These are phyloP conservation scores for Acer campestre DNA, from an alignment of 345 rosid species.

Conservation along the genomic window DNA sequence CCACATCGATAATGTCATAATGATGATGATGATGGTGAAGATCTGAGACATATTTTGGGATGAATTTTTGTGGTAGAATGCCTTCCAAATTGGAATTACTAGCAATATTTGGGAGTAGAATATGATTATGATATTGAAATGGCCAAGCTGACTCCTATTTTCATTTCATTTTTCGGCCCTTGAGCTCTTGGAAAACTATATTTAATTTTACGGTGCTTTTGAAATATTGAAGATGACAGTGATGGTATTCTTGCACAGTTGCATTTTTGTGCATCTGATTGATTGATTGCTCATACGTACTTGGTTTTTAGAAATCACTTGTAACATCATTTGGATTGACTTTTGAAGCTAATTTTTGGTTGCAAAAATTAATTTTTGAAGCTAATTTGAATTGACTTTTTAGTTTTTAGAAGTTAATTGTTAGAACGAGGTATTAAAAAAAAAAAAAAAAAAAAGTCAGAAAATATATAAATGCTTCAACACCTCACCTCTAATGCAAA, in stretches of 20 bases:
- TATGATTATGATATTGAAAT: conserved; percentile 22
- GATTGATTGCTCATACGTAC: too few relatives aligned
- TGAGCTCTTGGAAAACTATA: conserved; percentile 9
- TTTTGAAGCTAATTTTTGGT: too few relatives aligned
- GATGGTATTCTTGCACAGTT: conserved; percentile 10
- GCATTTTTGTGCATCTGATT: too few relatives aligned
- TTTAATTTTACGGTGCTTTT: conserved; percentile 13
- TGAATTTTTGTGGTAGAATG: conserved; percentile 9
- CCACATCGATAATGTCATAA: background rate
- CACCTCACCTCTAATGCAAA: too few relatives aligned
- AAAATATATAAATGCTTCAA: too few relatives aligned
- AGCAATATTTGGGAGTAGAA: conserved; percentile 22
- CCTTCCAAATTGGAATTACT: conserved; percentile 13
- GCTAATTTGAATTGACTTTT: too few relatives aligned
- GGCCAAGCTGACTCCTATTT: conserved; percentile 10
- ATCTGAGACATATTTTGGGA: conserved; percentile 11
- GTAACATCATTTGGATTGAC: too few relatives aligned
- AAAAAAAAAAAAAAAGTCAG: too few relatives aligned
- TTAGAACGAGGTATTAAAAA: too few relatives aligned
- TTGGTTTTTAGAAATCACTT: too few relatives aligned
- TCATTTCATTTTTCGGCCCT: background rate
- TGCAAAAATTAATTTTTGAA: too few relatives aligned
- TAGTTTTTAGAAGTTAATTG: too few relatives aligned
- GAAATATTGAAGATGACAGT: conserved; percentile 8
- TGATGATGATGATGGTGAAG: conserved; percentile 7